phyloP scores from a whole-genome alignment of 805 yeast genomes.

The Ogataea haglerorum region DNA sequence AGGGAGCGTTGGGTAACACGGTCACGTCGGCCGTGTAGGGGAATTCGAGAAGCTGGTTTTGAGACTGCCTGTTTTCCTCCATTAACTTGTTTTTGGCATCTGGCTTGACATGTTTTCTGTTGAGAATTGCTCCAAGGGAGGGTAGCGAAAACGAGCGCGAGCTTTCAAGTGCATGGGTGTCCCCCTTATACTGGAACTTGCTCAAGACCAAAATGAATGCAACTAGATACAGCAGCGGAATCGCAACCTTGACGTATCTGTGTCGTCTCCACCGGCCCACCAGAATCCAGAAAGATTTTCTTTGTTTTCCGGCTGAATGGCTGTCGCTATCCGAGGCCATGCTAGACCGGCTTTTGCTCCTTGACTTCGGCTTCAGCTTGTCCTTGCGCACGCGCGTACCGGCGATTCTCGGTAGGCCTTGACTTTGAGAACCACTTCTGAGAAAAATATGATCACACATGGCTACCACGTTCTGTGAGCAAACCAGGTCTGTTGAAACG shows the following conservation, averaged over 20 bases:
- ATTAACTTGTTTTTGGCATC: constrained; percentile 19
- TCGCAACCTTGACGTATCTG: constrained; percentile 13
- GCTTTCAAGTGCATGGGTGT: not conserved
- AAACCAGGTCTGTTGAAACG: not conserved
- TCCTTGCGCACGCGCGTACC: constrained; percentile 11
- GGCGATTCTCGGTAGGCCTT: constrained; percentile 1
- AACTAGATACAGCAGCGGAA: constrained; percentile 21
- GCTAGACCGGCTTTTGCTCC: constrained; percentile 13
- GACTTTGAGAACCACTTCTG: constrained; percentile 3
- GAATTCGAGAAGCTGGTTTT: constrained; percentile 21
- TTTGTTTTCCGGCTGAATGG: constrained; percentile 7
- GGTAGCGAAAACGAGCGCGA: constrained; percentile 1
- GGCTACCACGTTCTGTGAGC: not conserved
- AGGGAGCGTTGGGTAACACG: constrained; percentile 39
- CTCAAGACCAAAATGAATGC: constrained; percentile 15
- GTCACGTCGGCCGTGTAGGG: constrained; percentile 31
- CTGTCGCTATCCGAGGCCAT: constrained; percentile 4
- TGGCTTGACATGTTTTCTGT: constrained; percentile 9
- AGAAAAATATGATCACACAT: constrained; percentile 1
- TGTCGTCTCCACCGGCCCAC: constrained; percentile 17
- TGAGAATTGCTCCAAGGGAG: constrained; percentile 2
- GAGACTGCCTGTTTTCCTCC: constrained; percentile 16
- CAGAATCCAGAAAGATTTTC: constrained; percentile 10
- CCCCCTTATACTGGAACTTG: constrained; percentile 4
- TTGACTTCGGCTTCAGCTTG: constrained; percentile 13